phyloP scores from a whole-genome alignment of 2,329 filamentous ascomycete species.

The Fusarium sp. region DNA sequence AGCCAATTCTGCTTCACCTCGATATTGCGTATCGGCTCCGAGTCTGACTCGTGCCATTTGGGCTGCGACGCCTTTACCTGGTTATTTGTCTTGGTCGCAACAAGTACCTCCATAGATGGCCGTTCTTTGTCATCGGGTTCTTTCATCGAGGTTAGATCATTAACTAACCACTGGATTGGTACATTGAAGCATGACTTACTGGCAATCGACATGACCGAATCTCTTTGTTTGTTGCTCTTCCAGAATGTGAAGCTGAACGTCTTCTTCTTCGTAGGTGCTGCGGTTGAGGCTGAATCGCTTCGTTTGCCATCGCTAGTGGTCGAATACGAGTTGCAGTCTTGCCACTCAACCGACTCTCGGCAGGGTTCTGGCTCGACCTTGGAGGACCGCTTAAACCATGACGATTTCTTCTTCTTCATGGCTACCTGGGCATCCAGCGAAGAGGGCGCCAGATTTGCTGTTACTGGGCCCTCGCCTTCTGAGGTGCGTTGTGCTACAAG shows the following conservation, averaged over 20 bases:
- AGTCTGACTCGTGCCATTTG: conserved; percentile 55
- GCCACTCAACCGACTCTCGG: conserved; percentile 47
- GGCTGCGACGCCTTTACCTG: conserved; percentile 35
- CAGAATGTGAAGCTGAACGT: conserved; percentile 70
- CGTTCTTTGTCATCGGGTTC: conserved; percentile 33
- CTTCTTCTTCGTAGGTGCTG: conserved; percentile 63
- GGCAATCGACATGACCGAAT: conserved; percentile 61
- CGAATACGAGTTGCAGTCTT: conserved; percentile 47
- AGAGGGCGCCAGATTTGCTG: conserved; percentile 33
- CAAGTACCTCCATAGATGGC: conserved; percentile 28
- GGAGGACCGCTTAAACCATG: conserved; percentile 68
- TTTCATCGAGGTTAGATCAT: conserved; percentile 20
- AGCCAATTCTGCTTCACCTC: conserved; percentile 88
- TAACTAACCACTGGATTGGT: neutral
- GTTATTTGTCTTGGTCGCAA: conserved; percentile 39
- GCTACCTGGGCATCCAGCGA: conserved; percentile 35
- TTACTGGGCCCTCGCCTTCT: conserved; percentile 1
- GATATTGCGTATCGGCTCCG: conserved; percentile 66
- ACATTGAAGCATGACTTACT: conserved; percentile 53
- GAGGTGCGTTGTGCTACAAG: conserved; percentile 19
- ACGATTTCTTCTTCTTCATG: conserved; percentile 62
- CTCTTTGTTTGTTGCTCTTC: conserved; percentile 65
- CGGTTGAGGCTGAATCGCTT: conserved; percentile 45
- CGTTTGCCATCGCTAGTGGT: conserved; percentile 46
- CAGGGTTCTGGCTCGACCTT: conserved; percentile 53